Percentiles rank a stretch among this genome's conserved stretches.
phyloP scores from a whole-genome alignment of 371 early-diverging fungal genomes.

The Capillidium rhysosporum region DNA sequence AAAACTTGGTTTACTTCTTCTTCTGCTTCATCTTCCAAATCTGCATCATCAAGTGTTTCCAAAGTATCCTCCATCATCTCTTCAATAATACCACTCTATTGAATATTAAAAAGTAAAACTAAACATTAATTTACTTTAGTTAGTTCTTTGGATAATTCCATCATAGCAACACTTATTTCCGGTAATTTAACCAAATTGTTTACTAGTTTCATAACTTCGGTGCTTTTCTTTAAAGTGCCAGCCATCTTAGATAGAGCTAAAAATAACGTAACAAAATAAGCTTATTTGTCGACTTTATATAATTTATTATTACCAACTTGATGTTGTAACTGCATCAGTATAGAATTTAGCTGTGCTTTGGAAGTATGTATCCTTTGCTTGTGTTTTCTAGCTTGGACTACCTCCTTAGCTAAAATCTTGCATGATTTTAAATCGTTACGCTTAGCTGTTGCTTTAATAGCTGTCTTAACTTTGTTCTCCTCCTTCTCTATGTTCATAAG shows the following conservation, averaged over 20 bases:
- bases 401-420: slow-evolving; percentile 62
- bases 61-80: slow-evolving; percentile 89
- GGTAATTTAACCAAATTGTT: slow-evolving; percentile 69
- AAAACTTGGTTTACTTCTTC: slow-evolving; percentile 81
- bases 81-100: slow-evolving; percentile 77
- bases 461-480: slow-evolving; percentile 56
- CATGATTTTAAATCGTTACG: slow-evolving; percentile 59
- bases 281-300: background rate
- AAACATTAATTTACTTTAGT: slow-evolving; percentile 38
- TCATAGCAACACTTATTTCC: slow-evolving; percentile 60
- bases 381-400: slow-evolving; percentile 59
- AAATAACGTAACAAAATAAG: background rate
- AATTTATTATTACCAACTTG: slow-evolving; percentile 40
- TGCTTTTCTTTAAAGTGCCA: slow-evolving; percentile 68
- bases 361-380: slow-evolving; percentile 62
- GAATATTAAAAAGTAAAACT: background rate
- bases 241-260: slow-evolving; percentile 68
- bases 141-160: slow-evolving; percentile 88
- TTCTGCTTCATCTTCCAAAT: slow-evolving; percentile 84
- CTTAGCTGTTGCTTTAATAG: slow-evolving; percentile 74
- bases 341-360: slow-evolving; percentile 84
- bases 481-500: slow-evolving; percentile 57
- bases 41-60: slow-evolving; percentile 71
- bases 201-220: slow-evolving; percentile 77
- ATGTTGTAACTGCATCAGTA: slow-evolving; percentile 75